Evolutionary conservation across 371 early-diverging fungal species (phyloP), one percentile per base, ranked within the genome.

Genomic region (Mucor racemosus): DNA sequence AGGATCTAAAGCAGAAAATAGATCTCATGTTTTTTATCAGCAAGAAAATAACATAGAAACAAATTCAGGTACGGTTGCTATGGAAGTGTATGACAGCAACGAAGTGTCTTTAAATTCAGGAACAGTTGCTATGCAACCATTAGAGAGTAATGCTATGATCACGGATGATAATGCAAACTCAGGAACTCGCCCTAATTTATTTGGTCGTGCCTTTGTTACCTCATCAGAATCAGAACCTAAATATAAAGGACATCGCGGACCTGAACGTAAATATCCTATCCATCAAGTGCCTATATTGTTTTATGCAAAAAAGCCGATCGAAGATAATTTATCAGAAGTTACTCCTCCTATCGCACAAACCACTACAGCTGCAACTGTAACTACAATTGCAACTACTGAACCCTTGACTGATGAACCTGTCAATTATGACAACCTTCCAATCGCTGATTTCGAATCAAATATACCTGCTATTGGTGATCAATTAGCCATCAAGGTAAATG

Each of bases 401-500:
- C 14, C 9, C 46, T 26, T 26, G 26, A 15, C 11, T 14, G 38
- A 40, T 39, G 34, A 21, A 8, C 39, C 42, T 3, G 44, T 73
- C 4, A 44, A 73, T 50, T 74, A 74, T 44, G 62, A 74, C 15
- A 56, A 38, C 0, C 62, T 33, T 7, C 65, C 62, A 11, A 62
- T 36, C 21, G 40, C 57, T 26, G 60, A 64, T 36, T 65, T 74
- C n/a, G 14, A 38, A 6, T 48, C 46, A 11, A 64, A 57, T 40
- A 33, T 61, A 57, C 70, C 67, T 13, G 13, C 44, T 5, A 31
- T 62, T 11, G 65, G 65, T 14, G 58, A 65, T 35, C 48, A 39
- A 42, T 54, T 74, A 38, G 74, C 74, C 14, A 61, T 74, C n/a
- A 74, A 70, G 65, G 74, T 67, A 72, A 58, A 10, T 5, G 19